These are phyloP conservation scores for Aegle marmelos DNA, from an alignment of 345 rosid genomes.

Conservation along the genomic window DNA sequence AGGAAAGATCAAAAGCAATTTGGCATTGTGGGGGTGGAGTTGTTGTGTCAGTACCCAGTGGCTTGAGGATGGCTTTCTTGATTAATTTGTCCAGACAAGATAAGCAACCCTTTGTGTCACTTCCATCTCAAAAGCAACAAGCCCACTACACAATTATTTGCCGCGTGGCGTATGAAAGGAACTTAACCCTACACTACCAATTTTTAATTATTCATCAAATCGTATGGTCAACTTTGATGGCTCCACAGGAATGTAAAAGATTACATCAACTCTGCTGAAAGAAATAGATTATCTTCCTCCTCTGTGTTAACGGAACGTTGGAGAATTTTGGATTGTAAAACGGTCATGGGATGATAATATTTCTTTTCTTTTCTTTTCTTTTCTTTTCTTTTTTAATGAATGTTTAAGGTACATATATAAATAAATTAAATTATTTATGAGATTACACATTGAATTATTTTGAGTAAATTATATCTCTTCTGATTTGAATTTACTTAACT, in stretches of 20 bases:
- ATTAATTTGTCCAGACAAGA: not conserved
- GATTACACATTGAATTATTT: not conserved
- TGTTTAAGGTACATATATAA: too few species aligned
- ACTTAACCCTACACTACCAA: not conserved
- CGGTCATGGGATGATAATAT: not conserved
- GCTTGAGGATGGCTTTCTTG: not conserved
- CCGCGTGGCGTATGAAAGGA: not conserved
- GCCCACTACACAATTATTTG: not conserved
- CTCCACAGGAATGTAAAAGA: not conserved
- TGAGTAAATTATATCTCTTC: too few species aligned
- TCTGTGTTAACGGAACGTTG: not conserved
- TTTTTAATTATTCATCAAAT: not conserved
- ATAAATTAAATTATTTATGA: too few species aligned
- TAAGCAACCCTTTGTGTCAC: not conserved
- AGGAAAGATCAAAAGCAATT: not conserved
- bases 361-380: too few species aligned
- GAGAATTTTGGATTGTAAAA: not conserved
- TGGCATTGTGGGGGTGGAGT: not conserved
- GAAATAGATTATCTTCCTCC: not conserved
- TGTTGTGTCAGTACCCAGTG: not conserved
- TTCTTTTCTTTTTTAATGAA: not conserved
- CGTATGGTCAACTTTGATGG: not conserved
- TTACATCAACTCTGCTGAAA: not conserved
- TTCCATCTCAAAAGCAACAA: not conserved
- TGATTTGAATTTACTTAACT: too few species aligned